A percentile compares a stretch with the other conserved stretches of the same genome.
phyloP scores from a whole-genome alignment of 192 early-diverging fungal species.

The Coemansia brasiliensis region DNA sequence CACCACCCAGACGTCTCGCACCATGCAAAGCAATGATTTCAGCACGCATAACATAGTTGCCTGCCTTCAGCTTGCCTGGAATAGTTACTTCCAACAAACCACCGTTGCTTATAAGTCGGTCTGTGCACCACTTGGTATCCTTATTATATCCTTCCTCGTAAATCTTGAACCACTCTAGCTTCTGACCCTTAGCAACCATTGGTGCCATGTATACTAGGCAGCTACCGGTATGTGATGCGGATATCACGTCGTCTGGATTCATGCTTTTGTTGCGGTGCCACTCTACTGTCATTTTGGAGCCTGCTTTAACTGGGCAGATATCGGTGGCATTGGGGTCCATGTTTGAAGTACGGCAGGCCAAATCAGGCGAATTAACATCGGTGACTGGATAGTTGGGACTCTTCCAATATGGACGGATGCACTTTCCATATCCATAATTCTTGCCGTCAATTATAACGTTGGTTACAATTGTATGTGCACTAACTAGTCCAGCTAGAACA shows the following conservation, averaged over 20 bases:
- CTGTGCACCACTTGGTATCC: slow-evolving; percentile 30
- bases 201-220: slow-evolving; percentile 31
- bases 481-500: too few species aligned
- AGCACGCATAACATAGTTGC: slow-evolving; percentile 20
- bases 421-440: neutral
- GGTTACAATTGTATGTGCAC: neutral
- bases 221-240: slow-evolving; percentile 21
- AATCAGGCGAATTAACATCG: neutral
- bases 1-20: neutral
- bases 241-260: neutral
- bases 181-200: slow-evolving; percentile 16
- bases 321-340: slow-evolving; percentile 1
- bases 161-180: slow-evolving; percentile 37
- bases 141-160: slow-evolving; percentile 30
- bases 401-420: slow-evolving; percentile 9
- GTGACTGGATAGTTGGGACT: slow-evolving; percentile 1
- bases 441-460: neutral
- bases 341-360: slow-evolving; percentile 6
- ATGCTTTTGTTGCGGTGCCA: slow-evolving; percentile 4
- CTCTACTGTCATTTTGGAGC: neutral
- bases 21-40: slow-evolving; percentile 30
- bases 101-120: slow-evolving; percentile 18
- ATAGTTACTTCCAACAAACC: slow-evolving; percentile 16
- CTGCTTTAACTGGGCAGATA: slow-evolving; percentile 6
- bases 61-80: slow-evolving; percentile 20